These are phyloP conservation scores for Talaromyces rugulosus DNA, from an alignment of 2,329 filamentous ascomycete species.

Conservation along the genomic window DNA sequence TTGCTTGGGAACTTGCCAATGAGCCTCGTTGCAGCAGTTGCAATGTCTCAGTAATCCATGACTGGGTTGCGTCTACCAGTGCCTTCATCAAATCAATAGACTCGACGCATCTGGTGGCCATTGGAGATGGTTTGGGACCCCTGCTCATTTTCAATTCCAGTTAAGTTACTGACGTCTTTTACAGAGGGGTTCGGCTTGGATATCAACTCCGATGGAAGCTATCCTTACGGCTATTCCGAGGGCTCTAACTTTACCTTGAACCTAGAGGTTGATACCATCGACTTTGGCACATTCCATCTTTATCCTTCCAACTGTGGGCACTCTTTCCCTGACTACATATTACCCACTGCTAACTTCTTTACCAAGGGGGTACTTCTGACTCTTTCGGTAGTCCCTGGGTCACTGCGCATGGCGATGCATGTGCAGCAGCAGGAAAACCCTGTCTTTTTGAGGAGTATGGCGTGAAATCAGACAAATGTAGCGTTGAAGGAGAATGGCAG, in stretches of 20 bases:
- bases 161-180: not conserved
- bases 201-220: conserved; percentile 46
- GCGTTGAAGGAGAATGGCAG: conserved; percentile 31
- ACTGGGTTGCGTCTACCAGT: conserved; percentile 57
- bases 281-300: conserved; percentile 54
- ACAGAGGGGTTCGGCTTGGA: conserved; percentile 54
- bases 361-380: conserved; percentile 31
- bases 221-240: conserved; percentile 50
- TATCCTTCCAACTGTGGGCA: conserved; percentile 45
- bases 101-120: conserved; percentile 56
- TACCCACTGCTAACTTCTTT: not conserved
- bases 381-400: conserved; percentile 48
- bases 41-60: conserved; percentile 51
- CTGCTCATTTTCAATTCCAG: not conserved
- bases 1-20: conserved; percentile 66
- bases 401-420: conserved; percentile 39
- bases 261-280: conserved; percentile 50
- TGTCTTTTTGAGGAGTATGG: conserved; percentile 42
- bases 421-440: conserved; percentile 34
- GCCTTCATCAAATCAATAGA: conserved; percentile 63
- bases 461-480: conserved; percentile 24
- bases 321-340: not conserved
- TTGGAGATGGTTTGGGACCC: conserved; percentile 48
- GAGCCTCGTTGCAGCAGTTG: conserved; percentile 63
- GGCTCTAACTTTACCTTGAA: conserved; percentile 51